Evolutionary conservation across 495 filamentous ascomycete genomes (phyloP), one percentile per base, ranked within the genome.

Genomic region (Parathielavia hyrcaniae): DNA sequence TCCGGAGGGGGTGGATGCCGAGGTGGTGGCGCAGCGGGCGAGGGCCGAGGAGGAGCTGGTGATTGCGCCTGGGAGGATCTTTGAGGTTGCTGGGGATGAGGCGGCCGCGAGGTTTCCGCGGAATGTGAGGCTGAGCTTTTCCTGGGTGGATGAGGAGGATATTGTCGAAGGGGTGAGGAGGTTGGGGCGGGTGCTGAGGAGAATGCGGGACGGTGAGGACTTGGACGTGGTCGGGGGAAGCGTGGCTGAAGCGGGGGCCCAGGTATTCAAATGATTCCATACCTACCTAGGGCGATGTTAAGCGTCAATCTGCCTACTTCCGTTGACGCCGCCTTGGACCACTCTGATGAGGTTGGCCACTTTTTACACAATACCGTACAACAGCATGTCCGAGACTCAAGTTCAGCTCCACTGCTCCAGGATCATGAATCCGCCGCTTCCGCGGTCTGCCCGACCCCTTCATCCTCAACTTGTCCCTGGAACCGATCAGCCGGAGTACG

Each of bases 121-220:
- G 35, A 68, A 74, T 38, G 55, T 93, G 16, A 77, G 89, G 45
- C 62, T 95, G 9, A 89, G 86, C 59, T 90, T 89, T 69, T 78
- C 87, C 11, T 92, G 85, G 84, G 88, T 86, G 72, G 79, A 85
- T 19, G 83, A 83, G 66, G 76, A 76, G n/a, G 71, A 78, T 50
- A 60, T 95, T n/a, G 75, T 64, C 1, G 86, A 91, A 65, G 89
- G 87, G 0, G 77, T 93, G 11, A 65, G 68, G 68, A 78, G 86
- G 59, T 67, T 93, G 40, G 86, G 69, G 32, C 65, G 64, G 34
- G 79, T 82, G 35, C 57, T 82, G 40, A 53, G 50, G 48, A 34
- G 56, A 48, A 43, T 63, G 50, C 39, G 54, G 12, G 54, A 49
- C 14, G 56, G 51, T 0, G 48, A n/a, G 54, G 20, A 5, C 0